Evolutionary conservation across 345 rosid species (phyloP), one percentile per base, ranked within the genome.

Genomic region (Linum tenue): DNA sequence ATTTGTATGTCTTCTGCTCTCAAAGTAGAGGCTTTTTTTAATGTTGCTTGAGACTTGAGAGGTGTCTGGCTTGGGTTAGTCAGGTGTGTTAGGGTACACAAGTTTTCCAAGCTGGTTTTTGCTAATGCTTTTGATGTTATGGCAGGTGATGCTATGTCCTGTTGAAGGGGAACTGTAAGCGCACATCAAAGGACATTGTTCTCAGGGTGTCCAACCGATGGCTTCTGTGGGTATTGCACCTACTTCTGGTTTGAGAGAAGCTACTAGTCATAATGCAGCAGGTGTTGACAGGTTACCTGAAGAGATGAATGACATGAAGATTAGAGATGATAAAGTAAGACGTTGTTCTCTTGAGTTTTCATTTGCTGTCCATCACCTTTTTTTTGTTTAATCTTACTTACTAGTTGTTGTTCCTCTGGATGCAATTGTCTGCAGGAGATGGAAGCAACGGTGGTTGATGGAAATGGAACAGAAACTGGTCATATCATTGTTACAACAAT

Each of bases 221-320:
- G 74, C 74, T 63, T 75, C 78, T 17, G 71, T 59, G 67, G 74
- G 78, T 38, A 68, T 75, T 55, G 71, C 74, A 58, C 71, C 74
- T 66, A 42, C 71, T 41, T 64, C 73, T 35, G 64, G 69, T 63
- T 51, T 67, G 64, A 70, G 74, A 66, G 78, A 75, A 70, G 70
- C 74, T 67, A 70, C 71, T 63, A 56, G 43, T 43, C 77, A 70
- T 66, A 59, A 67, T 53, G 74, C 11, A 48, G 71, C 31, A 22
- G 85, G 85, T 66, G 87, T 82, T 56, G 98, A 88, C 82, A 85
- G 78, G 75, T 77, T 92, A 74, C 97, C 97, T 31, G 83, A 80
- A 35, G 95, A 88, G 79, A 85, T 90, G 84, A 92, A 87, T 60
- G 87, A 82, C 73, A 90, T 92, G 98, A 92, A 85, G 69, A 92